Evolutionary conservation across 768 basidiomycete species (phyloP), one percentile per base, ranked within the genome.

Genomic region (Mrakia hoshinonis): DNA sequence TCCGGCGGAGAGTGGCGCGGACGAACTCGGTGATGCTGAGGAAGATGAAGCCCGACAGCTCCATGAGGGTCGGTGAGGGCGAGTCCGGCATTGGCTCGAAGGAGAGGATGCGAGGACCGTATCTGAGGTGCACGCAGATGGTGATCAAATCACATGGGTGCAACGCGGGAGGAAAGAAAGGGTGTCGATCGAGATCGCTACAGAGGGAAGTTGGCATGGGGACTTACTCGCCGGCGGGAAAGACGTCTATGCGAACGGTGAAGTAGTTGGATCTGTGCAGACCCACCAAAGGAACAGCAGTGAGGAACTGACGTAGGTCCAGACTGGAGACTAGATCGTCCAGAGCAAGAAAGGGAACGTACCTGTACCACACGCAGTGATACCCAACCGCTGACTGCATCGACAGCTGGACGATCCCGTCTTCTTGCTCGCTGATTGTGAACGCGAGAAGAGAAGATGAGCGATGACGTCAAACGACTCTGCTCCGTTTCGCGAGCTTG

Each of bases 21-120:
- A 64, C 34, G 62, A 24, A 64, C n/a, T 64, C 62, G 43, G 62
- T 64, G 24, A 64, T 13, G 46, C 20, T n/a, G 22, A 64, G 39
- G 62, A 64, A 64, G 62, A 64, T 36, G 62, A 64, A 10, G 13
- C 43, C 43, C 6, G 22, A 24, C 3, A 64, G 62, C 12, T 64
- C n/a, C 34, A 64, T 36, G 24, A 64, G 62, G 24, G 62, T 64
- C 6, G 62, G 38, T 6, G 62, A 13, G 39, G n/a, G 13, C 15
- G 18, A 22, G 58, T 61, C 34, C 13, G 36, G 15, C 9, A 9
- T 52, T 22, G 62, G n/a, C 4, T 5, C 4, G 43, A 64, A 47
- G 62, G 38, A 46, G 62, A 64, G 62, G 20, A 20, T 38, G 2
- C 62, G 43, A 10, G 62, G 62, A 26, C 62, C 62, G 43, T 64